phyloP scores from a whole-genome alignment of 208 protist species.

The Trichomonas vaginalis region DNA sequence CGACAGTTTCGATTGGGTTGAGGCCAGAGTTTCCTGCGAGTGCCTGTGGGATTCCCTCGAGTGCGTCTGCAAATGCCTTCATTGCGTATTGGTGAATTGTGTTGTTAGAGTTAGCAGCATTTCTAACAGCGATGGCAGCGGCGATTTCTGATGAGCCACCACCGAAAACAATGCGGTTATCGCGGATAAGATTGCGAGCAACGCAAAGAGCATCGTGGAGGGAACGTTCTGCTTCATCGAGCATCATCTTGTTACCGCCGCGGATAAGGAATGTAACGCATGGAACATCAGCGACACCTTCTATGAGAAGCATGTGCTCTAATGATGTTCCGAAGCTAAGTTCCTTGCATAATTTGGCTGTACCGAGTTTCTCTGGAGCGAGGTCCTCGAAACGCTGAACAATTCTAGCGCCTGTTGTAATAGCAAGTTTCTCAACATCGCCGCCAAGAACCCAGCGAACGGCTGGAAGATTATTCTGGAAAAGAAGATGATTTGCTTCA shows the following conservation, averaged over 20 bases:
- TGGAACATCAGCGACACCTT: conserved; percentile 87
- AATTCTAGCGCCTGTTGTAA: conserved; percentile 94
- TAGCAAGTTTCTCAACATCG: conserved; percentile 98
- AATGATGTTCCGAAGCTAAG: conserved; percentile 46
- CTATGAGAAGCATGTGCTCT: conserved; percentile 91
- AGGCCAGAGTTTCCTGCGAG: conserved; percentile 95
- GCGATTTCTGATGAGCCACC: conserved; percentile 94
- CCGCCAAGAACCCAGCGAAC: conserved; percentile 97
- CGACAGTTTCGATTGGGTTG: conserved; percentile 75
- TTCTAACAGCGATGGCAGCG: conserved; percentile 58
- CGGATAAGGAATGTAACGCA: conserved; percentile 97
- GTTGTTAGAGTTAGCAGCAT: conserved; percentile 22
- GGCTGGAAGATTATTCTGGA: conserved; percentile 88
- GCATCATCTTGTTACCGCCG: conserved; percentile 98
- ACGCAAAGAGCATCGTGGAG: conserved; percentile 99
- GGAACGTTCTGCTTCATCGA: conserved; percentile 97
- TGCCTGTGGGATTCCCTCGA: conserved; percentile 93
- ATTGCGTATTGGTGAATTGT: conserved; percentile 93
- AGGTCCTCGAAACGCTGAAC: conserved; percentile 96
- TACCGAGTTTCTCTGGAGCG: conserved; percentile 78
- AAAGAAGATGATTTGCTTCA: conserved; percentile 99
- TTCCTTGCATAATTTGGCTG: conserved; percentile 54
- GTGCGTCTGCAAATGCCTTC: conserved; percentile 90
- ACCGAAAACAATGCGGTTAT: conserved; percentile 97
- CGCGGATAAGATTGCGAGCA: conserved; percentile 93